A percentile compares a stretch with the other conserved stretches of the same genome.
phyloP scores from a whole-genome alignment of 1,284 basidiomycete species.

The Cryptococcus sp. region DNA sequence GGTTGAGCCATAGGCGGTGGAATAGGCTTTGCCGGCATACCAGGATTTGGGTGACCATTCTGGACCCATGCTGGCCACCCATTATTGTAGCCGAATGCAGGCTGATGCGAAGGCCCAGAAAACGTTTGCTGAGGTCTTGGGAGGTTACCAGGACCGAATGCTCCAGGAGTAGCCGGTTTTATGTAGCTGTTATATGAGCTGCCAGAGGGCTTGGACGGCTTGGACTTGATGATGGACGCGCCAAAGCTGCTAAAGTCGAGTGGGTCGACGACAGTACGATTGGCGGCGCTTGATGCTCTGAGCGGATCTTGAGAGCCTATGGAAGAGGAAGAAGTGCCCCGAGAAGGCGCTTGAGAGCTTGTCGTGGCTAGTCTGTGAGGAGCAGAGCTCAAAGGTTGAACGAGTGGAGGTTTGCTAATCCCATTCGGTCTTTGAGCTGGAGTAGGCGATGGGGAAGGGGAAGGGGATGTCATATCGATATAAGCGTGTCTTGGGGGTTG shows the following conservation, averaged over 20 bases:
- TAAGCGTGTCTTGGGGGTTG: constrained; percentile 1
- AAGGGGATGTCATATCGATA: constrained; percentile 16
- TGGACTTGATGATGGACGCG: constrained; percentile 13
- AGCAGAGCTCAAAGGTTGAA: no score
- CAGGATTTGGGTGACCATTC: constrained; percentile 12
- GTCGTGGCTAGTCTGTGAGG: no score
- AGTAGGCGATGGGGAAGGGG: constrained; percentile 9
- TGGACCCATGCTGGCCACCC: constrained; percentile 15
- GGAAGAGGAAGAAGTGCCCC: neutral
- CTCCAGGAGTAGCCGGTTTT: constrained; percentile 39
- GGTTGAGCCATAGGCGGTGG: constrained; percentile 5
- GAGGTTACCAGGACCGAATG: constrained; percentile 15
- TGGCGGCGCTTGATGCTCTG: neutral
- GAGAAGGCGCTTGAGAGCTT: neutral
- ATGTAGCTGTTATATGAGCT: constrained; percentile 37
- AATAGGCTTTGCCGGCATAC: constrained; percentile 11
- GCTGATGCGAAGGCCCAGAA: constrained; percentile 12
- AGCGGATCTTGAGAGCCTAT: neutral
- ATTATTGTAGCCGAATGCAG: constrained; percentile 6
- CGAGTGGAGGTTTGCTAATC: no score
- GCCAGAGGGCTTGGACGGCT: constrained; percentile 10
- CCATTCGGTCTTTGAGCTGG: neutral
- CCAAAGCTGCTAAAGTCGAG: constrained; percentile 13
- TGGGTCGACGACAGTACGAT: constrained; percentile 2
- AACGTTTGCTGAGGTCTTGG: constrained; percentile 15